Conservation (phyloP, 139 green algal species). For the Eudorina sp. region DNA sequence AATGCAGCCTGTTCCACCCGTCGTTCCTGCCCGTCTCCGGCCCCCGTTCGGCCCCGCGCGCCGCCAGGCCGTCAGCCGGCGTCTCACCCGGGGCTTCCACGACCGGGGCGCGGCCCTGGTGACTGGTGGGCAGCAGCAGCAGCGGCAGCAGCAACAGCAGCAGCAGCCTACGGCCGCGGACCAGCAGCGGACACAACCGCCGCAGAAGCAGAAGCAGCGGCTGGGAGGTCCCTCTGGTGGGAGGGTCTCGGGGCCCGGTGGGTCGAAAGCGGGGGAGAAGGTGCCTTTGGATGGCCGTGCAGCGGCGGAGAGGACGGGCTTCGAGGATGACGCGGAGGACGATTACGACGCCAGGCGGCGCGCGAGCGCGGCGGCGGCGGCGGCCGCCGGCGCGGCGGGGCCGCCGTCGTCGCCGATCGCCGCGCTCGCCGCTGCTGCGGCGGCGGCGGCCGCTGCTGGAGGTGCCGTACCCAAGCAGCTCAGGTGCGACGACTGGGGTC, state of each 20-base stretch:
- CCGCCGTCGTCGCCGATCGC: not conserved
- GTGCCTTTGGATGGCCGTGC: not conserved
- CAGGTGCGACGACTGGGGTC: too few relatives aligned
- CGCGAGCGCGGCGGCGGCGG: too few relatives aligned
- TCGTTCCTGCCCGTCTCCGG: too few relatives aligned
- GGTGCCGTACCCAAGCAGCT: not conserved
- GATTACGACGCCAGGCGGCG: not conserved
- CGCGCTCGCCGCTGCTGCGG: not conserved
- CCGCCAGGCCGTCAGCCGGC: slow-evolving; percentile 28
- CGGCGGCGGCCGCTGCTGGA: not conserved
- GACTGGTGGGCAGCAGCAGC: not conserved
- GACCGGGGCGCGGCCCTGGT: slow-evolving; percentile 21
- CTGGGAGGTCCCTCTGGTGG: too few relatives aligned
- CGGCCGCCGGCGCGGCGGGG: too few relatives aligned
- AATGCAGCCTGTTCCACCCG: too few relatives aligned
- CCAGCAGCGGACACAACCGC: not conserved
- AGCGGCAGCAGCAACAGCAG: not conserved
- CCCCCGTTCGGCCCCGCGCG: too few relatives aligned
- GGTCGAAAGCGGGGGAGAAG: too few relatives aligned
- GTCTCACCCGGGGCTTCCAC: slow-evolving; percentile 35
- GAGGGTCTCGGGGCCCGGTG: too few relatives aligned
- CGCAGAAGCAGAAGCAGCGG: not conserved
- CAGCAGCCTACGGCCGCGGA: not conserved
- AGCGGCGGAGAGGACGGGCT: not conserved
- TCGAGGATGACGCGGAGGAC: not conserved